Base-by-base conservation (phyloP, 1,139 yeast species). In the Pichia sp. region DNA sequence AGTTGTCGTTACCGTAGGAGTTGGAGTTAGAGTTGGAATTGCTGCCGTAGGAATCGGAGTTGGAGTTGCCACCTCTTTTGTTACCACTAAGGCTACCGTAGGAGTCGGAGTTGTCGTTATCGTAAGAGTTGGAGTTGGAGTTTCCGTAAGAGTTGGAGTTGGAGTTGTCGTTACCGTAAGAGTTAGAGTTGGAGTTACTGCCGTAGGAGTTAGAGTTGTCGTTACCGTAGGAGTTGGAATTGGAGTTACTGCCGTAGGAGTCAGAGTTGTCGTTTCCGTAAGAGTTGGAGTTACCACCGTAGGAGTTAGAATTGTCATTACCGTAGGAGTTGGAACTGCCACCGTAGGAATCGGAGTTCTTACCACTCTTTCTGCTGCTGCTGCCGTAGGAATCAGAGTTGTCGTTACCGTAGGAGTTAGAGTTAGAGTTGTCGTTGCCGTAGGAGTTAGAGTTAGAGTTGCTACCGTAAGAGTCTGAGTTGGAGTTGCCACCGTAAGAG, bases 311-410 rank as follows among this genome's bases (percentile, higher is more conserved):
- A 54, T 57, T 51, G 51, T 46, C 52, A 44, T 53, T 45, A 19
- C 60, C 57, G 42, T 56, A 48, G 56, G 53, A 51, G 50, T 51
- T 51, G 16, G 16, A 45, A 45, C 47, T 50, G 42, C 54, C 53
- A 51, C 49, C 52, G 38, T 53, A 49, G 15, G 61, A 58, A 38
- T 56, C 48, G 57, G 53, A 48, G 32, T 26, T 47, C 31, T 30
- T 23, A 16, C 50, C 53, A 47, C 50, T 57, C 54, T 55, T 52
- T 46, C 53, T 52, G 45, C 52, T 52, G 50, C 49, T 52, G 26
- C 42, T 45, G 55, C 57, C 59, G 45, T 57, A 61, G 8, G 64
- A 59, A 51, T 61, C 49, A 23, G 62, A 56, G 53, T 54, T 51
- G 49, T 56, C 52, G 43, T 56, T 54, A 46, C 53, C 53, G 34